phyloP scores from a whole-genome alignment of 495 filamentous ascomycete species.

The Daldinia caldariorum region DNA sequence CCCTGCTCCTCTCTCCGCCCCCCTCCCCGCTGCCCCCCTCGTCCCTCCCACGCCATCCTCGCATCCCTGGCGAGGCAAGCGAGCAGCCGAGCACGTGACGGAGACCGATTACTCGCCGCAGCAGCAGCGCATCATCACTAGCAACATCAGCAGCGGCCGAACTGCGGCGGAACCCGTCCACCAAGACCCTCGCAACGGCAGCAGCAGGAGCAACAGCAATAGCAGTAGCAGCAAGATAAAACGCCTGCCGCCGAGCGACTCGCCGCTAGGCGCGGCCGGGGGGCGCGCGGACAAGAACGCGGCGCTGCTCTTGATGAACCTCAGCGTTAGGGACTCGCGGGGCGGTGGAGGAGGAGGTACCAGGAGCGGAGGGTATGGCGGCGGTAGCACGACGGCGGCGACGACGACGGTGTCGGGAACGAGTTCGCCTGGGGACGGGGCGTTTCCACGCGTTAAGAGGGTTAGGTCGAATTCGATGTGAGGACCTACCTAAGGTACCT shows the following conservation, averaged over 20 bases:
- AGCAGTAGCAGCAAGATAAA: not conserved
- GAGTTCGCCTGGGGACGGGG: slow-evolving; percentile 17
- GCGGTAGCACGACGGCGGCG: slow-evolving; percentile 3
- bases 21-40: not conserved
- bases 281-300: slow-evolving; percentile 64
- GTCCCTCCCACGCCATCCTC: slow-evolving; percentile 6
- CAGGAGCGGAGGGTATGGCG: slow-evolving; percentile 13
- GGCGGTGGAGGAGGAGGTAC: not conserved
- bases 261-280: slow-evolving; percentile 7
- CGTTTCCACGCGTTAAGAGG: slow-evolving; percentile 48
- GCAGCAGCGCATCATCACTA: not conserved
- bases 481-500: too few relatives aligned
- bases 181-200: not conserved
- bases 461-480: slow-evolving; percentile 53
- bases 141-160: not conserved
- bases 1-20: too few relatives aligned
- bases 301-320: slow-evolving; percentile 64
- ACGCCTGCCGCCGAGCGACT: not conserved
- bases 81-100: slow-evolving; percentile 34
- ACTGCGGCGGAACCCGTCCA: not conserved
- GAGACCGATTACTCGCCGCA: slow-evolving; percentile 40
- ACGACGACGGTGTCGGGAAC: slow-evolving; percentile 12
- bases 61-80: slow-evolving; percentile 21
- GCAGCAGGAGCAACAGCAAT: not conserved
- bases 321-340: slow-evolving; percentile 59